Conservation (phyloP, 1,139 yeast species). For the Nakaseomyces delphensis region DNA sequence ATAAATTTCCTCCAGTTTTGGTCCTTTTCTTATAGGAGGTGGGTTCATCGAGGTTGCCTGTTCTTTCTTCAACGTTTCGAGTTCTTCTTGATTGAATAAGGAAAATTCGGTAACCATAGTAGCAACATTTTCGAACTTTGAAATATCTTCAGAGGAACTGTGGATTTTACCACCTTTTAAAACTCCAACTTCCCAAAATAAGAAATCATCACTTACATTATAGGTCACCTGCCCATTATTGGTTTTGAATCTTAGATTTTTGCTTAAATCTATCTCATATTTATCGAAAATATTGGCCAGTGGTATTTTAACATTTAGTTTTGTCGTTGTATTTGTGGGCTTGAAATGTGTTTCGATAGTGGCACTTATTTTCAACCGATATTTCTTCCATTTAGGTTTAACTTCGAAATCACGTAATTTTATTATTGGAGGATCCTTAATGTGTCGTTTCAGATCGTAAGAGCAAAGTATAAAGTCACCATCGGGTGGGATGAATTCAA, state of each 20-base stretch:
- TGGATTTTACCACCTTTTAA: slow-evolving; percentile 42
- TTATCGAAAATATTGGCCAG: slow-evolving; percentile 31
- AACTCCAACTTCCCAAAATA: slow-evolving; percentile 54
- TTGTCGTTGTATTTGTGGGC: slow-evolving; percentile 51
- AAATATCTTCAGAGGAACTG: neutral
- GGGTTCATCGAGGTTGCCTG: slow-evolving; percentile 36
- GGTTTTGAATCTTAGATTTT: slow-evolving; percentile 55
- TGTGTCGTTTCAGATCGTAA: slow-evolving; percentile 34
- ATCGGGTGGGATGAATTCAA: slow-evolving; percentile 72
- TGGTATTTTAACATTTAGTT: slow-evolving; percentile 53
- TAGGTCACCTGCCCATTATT: slow-evolving; percentile 60
- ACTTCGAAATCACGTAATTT: slow-evolving; percentile 24
- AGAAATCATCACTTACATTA: slow-evolving; percentile 52
- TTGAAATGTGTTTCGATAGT: slow-evolving; percentile 51
- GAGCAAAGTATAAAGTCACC: slow-evolving; percentile 59
- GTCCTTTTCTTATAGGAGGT: slow-evolving; percentile 33
- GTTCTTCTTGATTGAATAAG: slow-evolving; percentile 44
- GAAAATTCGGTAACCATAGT: slow-evolving; percentile 58
- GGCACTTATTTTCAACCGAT: slow-evolving; percentile 25
- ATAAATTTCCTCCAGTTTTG: slow-evolving; percentile 32
- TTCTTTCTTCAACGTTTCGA: slow-evolving; percentile 45
- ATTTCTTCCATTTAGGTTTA: slow-evolving; percentile 24
- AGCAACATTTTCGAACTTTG: slow-evolving; percentile 33
- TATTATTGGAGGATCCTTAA: slow-evolving; percentile 36
- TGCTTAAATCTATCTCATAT: slow-evolving; percentile 39